A percentile compares a stretch with the other conserved stretches of the same genome.
Conservation (phyloP, 2,329 filamentous ascomycete species). For the Fusarium luffae region DNA sequence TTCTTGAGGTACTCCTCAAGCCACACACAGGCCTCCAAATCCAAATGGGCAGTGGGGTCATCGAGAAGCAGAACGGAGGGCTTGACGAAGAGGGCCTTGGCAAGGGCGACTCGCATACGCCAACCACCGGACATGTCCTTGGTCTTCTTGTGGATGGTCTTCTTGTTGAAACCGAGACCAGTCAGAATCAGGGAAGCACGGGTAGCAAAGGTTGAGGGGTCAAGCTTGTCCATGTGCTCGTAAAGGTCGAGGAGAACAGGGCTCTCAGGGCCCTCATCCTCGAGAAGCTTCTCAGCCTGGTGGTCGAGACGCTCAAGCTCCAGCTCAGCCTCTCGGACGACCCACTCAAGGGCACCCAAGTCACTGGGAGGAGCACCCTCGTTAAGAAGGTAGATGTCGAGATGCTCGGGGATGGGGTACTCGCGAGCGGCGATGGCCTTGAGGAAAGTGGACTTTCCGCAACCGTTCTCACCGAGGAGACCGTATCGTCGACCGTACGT, state of each 20-base stretch:
- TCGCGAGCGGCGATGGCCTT: conserved; percentile 95
- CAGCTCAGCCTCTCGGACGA: conserved; percentile 91
- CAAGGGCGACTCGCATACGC: conserved; percentile 99
- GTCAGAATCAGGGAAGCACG: conserved; percentile 96
- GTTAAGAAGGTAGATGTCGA: conserved; percentile 98
- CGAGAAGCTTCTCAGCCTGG: conserved; percentile 88
- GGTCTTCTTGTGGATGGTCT: conserved; percentile 94
- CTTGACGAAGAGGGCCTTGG: conserved; percentile 98
- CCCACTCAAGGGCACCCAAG: conserved; percentile 94
- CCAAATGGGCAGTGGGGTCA: conserved; percentile 98
- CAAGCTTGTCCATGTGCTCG: conserved; percentile 99
- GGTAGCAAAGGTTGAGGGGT: conserved; percentile 95
- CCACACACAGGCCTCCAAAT: conserved; percentile 99
- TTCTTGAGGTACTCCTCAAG: conserved; percentile 99
- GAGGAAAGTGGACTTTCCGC: conserved; percentile 97
- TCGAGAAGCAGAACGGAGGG: conserved; percentile 95
- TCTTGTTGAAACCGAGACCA: conserved; percentile 99
- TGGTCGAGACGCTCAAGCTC: conserved; percentile 92
- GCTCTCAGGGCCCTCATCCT: conserved; percentile 91
- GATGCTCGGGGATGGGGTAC: conserved; percentile 93
- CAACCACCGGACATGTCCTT: conserved; percentile 99
- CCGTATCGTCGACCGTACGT: conserved; percentile 94
- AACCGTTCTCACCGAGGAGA: conserved; percentile 97
- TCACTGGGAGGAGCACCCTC: conserved; percentile 93
- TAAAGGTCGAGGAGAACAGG: conserved; percentile 93